These are phyloP conservation scores for Takashimella koratensis DNA, from an alignment of 1,284 basidiomycete species.

Conservation along the genomic window DNA sequence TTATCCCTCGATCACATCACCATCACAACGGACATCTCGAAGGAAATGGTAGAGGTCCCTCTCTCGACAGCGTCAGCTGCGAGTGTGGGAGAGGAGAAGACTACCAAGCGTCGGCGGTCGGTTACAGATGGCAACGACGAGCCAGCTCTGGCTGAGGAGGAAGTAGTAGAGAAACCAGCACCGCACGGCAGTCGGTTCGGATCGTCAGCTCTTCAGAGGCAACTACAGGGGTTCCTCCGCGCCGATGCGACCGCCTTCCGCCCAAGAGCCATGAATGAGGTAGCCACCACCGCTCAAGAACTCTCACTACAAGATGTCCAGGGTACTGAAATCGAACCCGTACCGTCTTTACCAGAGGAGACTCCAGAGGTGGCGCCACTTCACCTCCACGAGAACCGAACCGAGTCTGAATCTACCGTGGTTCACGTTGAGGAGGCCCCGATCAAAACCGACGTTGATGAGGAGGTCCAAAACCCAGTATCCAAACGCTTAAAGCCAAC, in stretches of 20 bases:
- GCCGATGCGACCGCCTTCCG: neutral
- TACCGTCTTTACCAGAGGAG: too few relatives aligned
- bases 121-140: neutral
- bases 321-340: too few relatives aligned
- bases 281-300: too few relatives aligned
- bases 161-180: too few relatives aligned
- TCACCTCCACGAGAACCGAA: neutral
- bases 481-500: neutral
- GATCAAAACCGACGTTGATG: neutral
- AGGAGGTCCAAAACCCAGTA: neutral
- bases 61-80: neutral
- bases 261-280: too few relatives aligned
- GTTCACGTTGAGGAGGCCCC: neutral
- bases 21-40: neutral
- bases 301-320: too few relatives aligned
- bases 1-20: too few relatives aligned
- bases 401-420: neutral
- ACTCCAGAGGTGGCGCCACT: too few relatives aligned
- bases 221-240: conserved; percentile 8
- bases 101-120: neutral
- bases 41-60: neutral
- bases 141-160: too few relatives aligned
- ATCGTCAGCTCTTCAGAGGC: too few relatives aligned
- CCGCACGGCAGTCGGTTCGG: too few relatives aligned
- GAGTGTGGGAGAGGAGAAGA: neutral